Percentiles rank a stretch among this genome's conserved stretches.
Evolutionary conservation across 2,329 filamentous ascomycete species (phyloP).

Genomic region (Fusarium setosum): DNA sequence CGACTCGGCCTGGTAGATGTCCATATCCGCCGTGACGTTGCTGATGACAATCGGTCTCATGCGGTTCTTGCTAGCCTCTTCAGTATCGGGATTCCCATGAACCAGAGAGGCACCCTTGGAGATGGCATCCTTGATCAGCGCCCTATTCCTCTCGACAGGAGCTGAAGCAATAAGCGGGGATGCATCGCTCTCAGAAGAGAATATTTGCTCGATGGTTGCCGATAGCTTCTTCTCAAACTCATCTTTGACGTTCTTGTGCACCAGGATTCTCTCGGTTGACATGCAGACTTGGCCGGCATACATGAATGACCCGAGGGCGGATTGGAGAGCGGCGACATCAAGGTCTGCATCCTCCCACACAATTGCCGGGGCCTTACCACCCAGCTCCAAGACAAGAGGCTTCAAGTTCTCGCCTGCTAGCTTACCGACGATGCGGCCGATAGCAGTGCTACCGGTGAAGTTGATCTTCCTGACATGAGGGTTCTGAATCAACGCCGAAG

Average conservation of each 20-base stretch:
- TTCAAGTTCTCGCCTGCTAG: slow-evolving; percentile 81
- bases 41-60: slow-evolving; percentile 76
- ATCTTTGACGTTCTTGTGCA: slow-evolving; percentile 60
- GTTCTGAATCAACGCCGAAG: slow-evolving; percentile 74
- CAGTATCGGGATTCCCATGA: slow-evolving; percentile 50
- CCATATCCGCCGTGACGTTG: slow-evolving; percentile 72
- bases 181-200: slow-evolving; percentile 68
- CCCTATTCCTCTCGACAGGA: slow-evolving; percentile 73
- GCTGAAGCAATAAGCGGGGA: slow-evolving; percentile 77
- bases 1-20: slow-evolving; percentile 78
- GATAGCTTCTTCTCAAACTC: slow-evolving; percentile 60
- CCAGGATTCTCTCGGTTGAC: slow-evolving; percentile 80
- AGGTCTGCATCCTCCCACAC: slow-evolving; percentile 85
- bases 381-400: slow-evolving; percentile 83
- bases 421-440: slow-evolving; percentile 78
- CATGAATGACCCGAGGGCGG: slow-evolving; percentile 77
- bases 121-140: slow-evolving; percentile 74
- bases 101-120: slow-evolving; percentile 71
- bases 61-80: slow-evolving; percentile 49
- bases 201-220: slow-evolving; percentile 54
- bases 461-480: slow-evolving; percentile 81
- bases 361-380: slow-evolving; percentile 84
- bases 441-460: slow-evolving; percentile 82
- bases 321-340: slow-evolving; percentile 74
- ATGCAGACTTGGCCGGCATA: slow-evolving; percentile 88